Conservation (phyloP, 2,329 filamentous ascomycete species). For the Aspergillus sp. region DNA sequence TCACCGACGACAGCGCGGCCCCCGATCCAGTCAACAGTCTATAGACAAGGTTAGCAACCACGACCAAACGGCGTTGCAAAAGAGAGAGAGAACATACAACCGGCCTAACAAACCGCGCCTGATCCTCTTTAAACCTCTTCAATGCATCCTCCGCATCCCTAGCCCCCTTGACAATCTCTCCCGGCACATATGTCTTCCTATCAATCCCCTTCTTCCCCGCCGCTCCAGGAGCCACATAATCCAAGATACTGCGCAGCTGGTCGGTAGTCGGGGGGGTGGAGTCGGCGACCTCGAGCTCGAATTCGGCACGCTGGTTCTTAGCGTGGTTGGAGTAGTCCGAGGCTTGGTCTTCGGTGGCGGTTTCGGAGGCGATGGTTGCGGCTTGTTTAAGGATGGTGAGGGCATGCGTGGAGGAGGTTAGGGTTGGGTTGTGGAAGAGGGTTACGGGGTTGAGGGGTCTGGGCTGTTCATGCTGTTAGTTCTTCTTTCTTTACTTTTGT, state of each 20-base stretch:
- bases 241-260: slow-evolving; percentile 74
- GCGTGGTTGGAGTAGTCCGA: slow-evolving; percentile 57
- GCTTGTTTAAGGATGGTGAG: slow-evolving; percentile 72
- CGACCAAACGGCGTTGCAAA: neutral
- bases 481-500: slow-evolving; percentile 1
- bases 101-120: slow-evolving; percentile 61
- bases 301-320: slow-evolving; percentile 56
- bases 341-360: slow-evolving; percentile 66
- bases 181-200: slow-evolving; percentile 46
- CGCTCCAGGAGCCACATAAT: slow-evolving; percentile 54
- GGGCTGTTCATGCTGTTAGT: slow-evolving; percentile 41
- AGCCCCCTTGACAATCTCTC: slow-evolving; percentile 67
- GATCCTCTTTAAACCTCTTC: slow-evolving; percentile 65
- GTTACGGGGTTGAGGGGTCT: slow-evolving; percentile 86
- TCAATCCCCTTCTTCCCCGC: slow-evolving; percentile 50
- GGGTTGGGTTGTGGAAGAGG: slow-evolving; percentile 81
- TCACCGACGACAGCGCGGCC: slow-evolving; percentile 70
- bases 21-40: slow-evolving; percentile 84
- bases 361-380: slow-evolving; percentile 58
- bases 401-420: slow-evolving; percentile 63
- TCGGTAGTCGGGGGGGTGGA: slow-evolving; percentile 74
- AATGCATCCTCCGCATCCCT: slow-evolving; percentile 67
- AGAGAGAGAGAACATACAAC: slow-evolving; percentile 51
- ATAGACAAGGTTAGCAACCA: slow-evolving; percentile 3
- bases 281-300: slow-evolving; percentile 64